A percentile compares a stretch with the other conserved stretches of the same genome.
phyloP scores from a whole-genome alignment of 2,329 filamentous ascomycete species.

The Aspergillus sp. region DNA sequence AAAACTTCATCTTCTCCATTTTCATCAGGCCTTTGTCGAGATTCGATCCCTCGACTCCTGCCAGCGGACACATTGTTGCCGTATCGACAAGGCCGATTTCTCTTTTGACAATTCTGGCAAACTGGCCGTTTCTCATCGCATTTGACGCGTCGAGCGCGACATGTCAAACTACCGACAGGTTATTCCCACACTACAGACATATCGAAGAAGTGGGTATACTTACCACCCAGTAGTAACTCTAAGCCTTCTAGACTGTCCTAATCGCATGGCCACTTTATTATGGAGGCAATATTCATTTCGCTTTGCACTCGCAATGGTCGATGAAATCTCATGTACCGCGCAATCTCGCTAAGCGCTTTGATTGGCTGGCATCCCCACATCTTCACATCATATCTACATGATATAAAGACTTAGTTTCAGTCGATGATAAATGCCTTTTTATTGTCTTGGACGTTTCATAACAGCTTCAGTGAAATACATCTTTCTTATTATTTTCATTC shows the following conservation, averaged over 20 bases:
- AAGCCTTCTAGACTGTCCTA: neutral
- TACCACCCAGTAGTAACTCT: neutral
- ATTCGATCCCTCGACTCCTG: neutral
- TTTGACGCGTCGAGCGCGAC: conserved; percentile 2
- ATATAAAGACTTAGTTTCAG: too few species aligned
- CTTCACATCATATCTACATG: too few species aligned
- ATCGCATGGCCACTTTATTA: too few species aligned
- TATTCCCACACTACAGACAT: neutral
- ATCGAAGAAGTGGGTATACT: neutral
- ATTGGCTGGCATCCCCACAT: too few species aligned
- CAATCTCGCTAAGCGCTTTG: too few species aligned
- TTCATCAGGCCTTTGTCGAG: neutral
- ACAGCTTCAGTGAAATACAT: too few species aligned
- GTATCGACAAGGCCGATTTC: neutral
- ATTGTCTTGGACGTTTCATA: too few species aligned
- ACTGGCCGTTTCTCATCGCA: conserved; percentile 1
- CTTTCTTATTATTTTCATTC: too few species aligned
- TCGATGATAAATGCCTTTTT: too few species aligned
- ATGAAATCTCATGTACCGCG: too few species aligned
- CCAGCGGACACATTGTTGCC: neutral
- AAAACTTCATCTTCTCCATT: neutral
- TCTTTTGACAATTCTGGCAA: conserved; percentile 1
- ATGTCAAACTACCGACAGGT: neutral
- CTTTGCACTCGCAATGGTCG: too few species aligned
- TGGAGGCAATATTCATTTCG: too few species aligned